A percentile compares a stretch with the other conserved stretches of the same genome.
These are phyloP conservation scores for Russula lepida DNA, from an alignment of 768 basidiomycete genomes.

Conservation along the genomic window DNA sequence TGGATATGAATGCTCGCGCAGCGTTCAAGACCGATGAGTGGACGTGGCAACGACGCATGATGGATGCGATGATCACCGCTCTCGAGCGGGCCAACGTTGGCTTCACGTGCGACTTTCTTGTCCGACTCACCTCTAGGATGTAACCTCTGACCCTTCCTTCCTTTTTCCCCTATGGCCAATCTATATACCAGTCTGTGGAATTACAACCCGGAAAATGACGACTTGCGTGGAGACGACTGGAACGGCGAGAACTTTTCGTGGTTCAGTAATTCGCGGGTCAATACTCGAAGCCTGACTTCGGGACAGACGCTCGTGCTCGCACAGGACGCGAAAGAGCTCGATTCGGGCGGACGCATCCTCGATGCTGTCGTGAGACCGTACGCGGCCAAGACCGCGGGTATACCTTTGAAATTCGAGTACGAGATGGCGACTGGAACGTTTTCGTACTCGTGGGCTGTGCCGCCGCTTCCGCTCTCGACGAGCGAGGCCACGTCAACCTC, in stretches of 20 bases:
- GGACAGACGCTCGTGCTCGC: conserved; percentile 36
- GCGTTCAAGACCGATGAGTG: conserved; percentile 71
- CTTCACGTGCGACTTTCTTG: conserved; percentile 53
- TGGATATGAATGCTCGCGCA: conserved; percentile 70
- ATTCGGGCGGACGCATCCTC: conserved; percentile 76
- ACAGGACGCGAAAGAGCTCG: conserved; percentile 60
- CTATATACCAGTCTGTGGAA: conserved; percentile 68
- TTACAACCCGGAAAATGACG: conserved; percentile 84
- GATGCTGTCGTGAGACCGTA: conserved; percentile 82
- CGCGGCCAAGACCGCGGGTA: conserved; percentile 81
- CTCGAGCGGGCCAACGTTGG: conserved; percentile 70
- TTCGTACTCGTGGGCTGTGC: conserved; percentile 54
- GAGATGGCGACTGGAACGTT: conserved; percentile 69
- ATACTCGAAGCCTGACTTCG: conserved; percentile 36
- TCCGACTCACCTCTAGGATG: background rate
- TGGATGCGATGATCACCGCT: conserved; percentile 86
- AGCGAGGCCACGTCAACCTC: background rate
- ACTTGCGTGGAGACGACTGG: conserved; percentile 78
- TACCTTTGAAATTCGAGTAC: conserved; percentile 66
- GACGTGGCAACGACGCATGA: conserved; percentile 80
- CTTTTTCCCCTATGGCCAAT: background rate
- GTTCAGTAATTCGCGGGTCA: conserved; percentile 61
- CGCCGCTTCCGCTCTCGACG: conserved; percentile 11
- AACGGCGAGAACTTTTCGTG: conserved; percentile 97
- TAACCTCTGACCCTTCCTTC: background rate